Evolutionary conservation across 495 filamentous ascomycete species (phyloP).

Genomic region (Penicillium bovifimosum): DNA sequence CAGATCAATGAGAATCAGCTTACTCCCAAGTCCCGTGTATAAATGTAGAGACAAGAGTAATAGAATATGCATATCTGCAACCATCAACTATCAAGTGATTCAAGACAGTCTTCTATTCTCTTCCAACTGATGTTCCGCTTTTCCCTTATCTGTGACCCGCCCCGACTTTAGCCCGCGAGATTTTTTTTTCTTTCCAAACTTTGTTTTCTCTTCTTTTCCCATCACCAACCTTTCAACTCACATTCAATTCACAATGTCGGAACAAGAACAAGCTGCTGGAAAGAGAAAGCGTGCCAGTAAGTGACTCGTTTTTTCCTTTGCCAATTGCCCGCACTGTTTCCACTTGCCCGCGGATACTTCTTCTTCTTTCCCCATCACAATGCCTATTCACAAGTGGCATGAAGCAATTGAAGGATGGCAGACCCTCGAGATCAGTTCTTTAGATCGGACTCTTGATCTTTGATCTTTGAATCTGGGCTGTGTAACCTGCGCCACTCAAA

Average conservation of each 20-base stretch:
- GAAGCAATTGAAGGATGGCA: neutral
- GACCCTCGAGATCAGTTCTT: neutral
- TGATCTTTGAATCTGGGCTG: neutral
- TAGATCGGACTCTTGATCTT: too few relatives aligned
- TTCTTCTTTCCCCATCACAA: neutral
- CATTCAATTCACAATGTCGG: slow-evolving; percentile 24
- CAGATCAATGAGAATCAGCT: too few relatives aligned
- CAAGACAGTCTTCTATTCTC: too few relatives aligned
- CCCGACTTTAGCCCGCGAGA: neutral
- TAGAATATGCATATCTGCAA: neutral
- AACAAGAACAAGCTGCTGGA: slow-evolving; percentile 37
- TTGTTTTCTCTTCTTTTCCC: neutral
- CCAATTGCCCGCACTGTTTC: neutral
- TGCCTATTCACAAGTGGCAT: too few relatives aligned
- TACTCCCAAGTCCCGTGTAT: too few relatives aligned
- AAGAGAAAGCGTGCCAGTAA: slow-evolving; percentile 49
- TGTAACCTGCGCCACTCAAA: slow-evolving; percentile 2
- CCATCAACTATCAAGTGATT: too few relatives aligned
- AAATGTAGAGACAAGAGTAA: too few relatives aligned
- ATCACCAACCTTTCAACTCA: slow-evolving; percentile 7
- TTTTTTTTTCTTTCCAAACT: neutral
- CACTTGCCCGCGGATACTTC: neutral
- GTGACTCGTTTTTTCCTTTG: neutral
- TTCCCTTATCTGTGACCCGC: neutral
- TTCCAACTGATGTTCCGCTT: too few relatives aligned